Evolutionary conservation across 2,329 filamentous ascomycete species (phyloP), one percentile per base, ranked within the genome.

Genomic region (Ceratocystis huliohia): DNA sequence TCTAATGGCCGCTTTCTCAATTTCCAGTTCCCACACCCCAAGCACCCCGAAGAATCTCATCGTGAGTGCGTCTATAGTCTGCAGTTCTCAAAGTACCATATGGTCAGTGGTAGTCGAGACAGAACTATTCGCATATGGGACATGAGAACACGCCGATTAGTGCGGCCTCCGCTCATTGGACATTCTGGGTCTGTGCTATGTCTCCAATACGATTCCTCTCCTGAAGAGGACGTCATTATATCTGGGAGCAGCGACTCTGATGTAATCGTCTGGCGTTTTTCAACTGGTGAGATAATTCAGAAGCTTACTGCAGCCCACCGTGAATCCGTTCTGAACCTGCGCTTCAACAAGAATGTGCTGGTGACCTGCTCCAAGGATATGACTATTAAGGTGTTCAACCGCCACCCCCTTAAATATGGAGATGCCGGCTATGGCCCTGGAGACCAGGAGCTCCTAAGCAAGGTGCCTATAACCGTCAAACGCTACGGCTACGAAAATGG

Each of bases 311-410:
- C 84, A 57, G 93, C 93, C 0, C 94, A 99, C 74, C 79, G 81
- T 37, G 94, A 99, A 75, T 96, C 93, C 0, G 92, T 99, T 0
- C 79, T 99, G 17, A 97, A 97, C 72, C 85, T 99, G 66, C 85
- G 89, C 69, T 99, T 97, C 70, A 92, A 97, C 73, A 87, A 90
- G 70, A 84, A 90, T 7, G 95, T 95, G 69, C 81, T 99, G 3
- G 91, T 97, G 13, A 99, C 94, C 0, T 97, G 94, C 72, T 97
- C 93, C 62, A 99, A 99, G 74, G 94, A 99, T 75, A 95, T 92
- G 75, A 88, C 88, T 0, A 96, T 99, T 79, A 96, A 96, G 75
- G 86, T 99, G 20, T 99, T 96, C 83, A 97, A 93, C 74, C 86
- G 94, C 4, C 81, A 79, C 20, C 80, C 85, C 20, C 78, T 96